A percentile compares a stretch with the other conserved stretches of the same genome.
These are phyloP conservation scores for Microcera coccophila DNA, from an alignment of 2,329 filamentous ascomycete genomes.

Conservation along the genomic window DNA sequence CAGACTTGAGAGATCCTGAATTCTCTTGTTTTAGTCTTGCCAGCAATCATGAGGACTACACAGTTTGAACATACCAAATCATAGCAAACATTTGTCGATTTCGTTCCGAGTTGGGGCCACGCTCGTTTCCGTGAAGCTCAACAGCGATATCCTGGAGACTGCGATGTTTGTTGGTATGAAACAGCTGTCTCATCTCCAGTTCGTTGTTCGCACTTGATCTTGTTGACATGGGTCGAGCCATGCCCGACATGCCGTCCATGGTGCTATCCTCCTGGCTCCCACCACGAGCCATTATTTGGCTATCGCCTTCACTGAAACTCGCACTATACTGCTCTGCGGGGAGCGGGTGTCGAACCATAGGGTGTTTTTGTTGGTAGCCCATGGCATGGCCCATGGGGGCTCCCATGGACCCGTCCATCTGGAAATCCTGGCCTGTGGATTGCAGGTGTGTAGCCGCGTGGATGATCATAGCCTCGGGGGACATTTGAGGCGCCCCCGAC, in stretches of 20 bases:
- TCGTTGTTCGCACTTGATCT: slow-evolving; percentile 76
- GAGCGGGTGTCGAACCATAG: slow-evolving; percentile 48
- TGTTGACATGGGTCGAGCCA: slow-evolving; percentile 55
- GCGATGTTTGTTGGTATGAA: slow-evolving; percentile 64
- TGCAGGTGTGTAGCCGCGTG: slow-evolving; percentile 56
- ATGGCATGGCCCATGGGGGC: slow-evolving; percentile 42
- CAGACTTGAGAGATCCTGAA: slow-evolving; percentile 70
- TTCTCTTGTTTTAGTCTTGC: neutral
- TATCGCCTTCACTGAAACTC: slow-evolving; percentile 56
- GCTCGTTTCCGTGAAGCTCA: slow-evolving; percentile 74
- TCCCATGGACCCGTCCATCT: slow-evolving; percentile 46
- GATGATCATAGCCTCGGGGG: slow-evolving; percentile 57
- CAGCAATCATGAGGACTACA: neutral
- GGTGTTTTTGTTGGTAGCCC: slow-evolving; percentile 37
- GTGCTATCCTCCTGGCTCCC: slow-evolving; percentile 56
- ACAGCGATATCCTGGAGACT: slow-evolving; percentile 67
- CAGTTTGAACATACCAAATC: slow-evolving; percentile 62
- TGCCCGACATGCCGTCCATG: slow-evolving; percentile 40
- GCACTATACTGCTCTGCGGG: slow-evolving; percentile 52
- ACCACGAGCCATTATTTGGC: slow-evolving; percentile 58
- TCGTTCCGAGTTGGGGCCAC: slow-evolving; percentile 76
- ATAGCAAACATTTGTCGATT: slow-evolving; percentile 84
- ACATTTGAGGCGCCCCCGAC: slow-evolving; percentile 42
- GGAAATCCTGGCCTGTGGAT: slow-evolving; percentile 46
- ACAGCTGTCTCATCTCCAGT: slow-evolving; percentile 72